Conservation (phyloP, 1,284 basidiomycete species). For the Boletus smithii region DNA sequence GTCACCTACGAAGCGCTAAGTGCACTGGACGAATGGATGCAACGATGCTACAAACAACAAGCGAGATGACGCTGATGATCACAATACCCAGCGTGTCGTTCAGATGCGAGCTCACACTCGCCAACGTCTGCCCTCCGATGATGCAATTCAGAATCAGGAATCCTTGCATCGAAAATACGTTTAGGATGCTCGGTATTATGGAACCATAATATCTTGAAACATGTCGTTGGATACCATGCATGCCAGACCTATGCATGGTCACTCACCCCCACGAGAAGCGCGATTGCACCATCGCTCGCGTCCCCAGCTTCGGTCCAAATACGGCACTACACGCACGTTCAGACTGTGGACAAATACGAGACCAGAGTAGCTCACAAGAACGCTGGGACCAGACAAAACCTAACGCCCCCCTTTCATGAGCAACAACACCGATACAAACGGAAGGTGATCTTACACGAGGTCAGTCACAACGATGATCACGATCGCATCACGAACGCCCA, state of each 20-base stretch:
- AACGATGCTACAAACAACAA: conserved; percentile 44
- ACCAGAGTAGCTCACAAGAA: conserved; percentile 46
- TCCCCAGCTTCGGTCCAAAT: conserved; percentile 60
- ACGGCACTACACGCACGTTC: conserved; percentile 40
- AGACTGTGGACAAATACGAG: background rate
- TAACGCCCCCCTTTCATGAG: conserved; percentile 5
- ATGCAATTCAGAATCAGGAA: conserved; percentile 73
- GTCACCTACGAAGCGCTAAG: conserved; percentile 37
- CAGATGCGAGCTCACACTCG: conserved; percentile 52
- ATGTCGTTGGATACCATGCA: background rate
- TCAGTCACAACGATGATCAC: conserved; percentile 53
- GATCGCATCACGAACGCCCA: conserved; percentile 53
- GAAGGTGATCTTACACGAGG: conserved; percentile 43
- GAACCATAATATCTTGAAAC: conserved; percentile 55
- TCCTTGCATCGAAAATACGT: conserved; percentile 61
- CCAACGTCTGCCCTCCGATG: conserved; percentile 70
- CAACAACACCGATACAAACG: background rate
- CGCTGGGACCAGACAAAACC: conserved; percentile 41
- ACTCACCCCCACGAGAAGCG: conserved; percentile 53
- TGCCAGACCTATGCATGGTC: background rate
- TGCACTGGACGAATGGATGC: background rate
- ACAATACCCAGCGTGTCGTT: conserved; percentile 68
- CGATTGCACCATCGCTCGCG: conserved; percentile 60
- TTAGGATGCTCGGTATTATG: conserved; percentile 61
- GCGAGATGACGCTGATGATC: conserved; percentile 66